Conservation (phyloP, 2,329 filamentous ascomycete genomes). For the Ramichloridium luteum region DNA sequence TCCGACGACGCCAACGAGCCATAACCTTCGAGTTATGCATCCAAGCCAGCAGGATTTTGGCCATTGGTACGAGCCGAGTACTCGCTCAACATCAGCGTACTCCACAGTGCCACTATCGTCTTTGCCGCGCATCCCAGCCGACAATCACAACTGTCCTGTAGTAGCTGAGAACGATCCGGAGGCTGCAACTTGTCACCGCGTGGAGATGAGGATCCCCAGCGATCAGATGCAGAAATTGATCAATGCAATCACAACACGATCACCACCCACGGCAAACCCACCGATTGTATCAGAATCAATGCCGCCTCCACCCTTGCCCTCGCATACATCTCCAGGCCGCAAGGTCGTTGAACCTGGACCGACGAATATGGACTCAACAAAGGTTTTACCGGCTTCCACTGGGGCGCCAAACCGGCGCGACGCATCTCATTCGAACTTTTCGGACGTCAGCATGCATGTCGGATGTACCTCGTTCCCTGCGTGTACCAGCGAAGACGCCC, state of each 20-base stretch:
- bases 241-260: conserved; percentile 9
- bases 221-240: conserved; percentile 20
- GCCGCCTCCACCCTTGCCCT: conserved; percentile 19
- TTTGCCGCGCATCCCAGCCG: conserved; percentile 6
- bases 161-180: no score
- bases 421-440: conserved; percentile 14
- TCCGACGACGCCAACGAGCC: conserved; percentile 9
- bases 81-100: conserved; percentile 15
- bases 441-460: conserved; percentile 26
- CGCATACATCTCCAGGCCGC: conserved; percentile 5
- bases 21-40: background rate
- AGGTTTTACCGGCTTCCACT: no score
- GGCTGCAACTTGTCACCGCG: no score
- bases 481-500: conserved; percentile 19
- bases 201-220: conserved; percentile 16
- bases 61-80: conserved; percentile 6
- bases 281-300: conserved; percentile 8
- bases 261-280: background rate
- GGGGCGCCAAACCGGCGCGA: conserved; percentile 8
- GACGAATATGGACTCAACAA: no score
- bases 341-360: no score
- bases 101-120: conserved; percentile 9
- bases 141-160: no score
- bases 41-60: background rate
- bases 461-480: conserved; percentile 19